Evolutionary conservation across 768 basidiomycete genomes (phyloP).

Genomic region (Mycena floridula): DNA sequence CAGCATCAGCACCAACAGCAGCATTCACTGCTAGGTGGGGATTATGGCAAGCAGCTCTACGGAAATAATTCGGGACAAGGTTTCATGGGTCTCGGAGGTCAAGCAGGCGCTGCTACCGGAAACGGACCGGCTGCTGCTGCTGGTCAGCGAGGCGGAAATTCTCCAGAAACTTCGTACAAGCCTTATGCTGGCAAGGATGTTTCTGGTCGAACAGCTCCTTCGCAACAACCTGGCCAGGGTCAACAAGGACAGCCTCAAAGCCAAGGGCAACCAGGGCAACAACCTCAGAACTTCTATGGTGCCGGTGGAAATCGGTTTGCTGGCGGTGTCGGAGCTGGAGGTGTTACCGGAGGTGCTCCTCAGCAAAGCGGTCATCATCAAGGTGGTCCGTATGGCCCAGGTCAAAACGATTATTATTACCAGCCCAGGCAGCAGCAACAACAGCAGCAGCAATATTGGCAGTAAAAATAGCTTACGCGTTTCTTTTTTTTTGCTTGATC

Average conservation of each 20-base stretch:
- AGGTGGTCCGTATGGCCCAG: conserved; percentile 53
- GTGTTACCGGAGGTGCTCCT: conserved; percentile 32
- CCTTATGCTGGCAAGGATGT: conserved; percentile 69
- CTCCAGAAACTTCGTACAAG: conserved; percentile 73
- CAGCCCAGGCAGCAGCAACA: conserved; percentile 48
- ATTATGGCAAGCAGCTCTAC: conserved; percentile 22
- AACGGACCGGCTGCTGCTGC: conserved; percentile 30
- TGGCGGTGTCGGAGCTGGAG: conserved; percentile 28
- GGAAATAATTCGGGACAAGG: conserved; percentile 51
- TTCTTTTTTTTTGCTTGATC: conserved; percentile 10
- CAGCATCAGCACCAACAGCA: conserved; percentile 44
- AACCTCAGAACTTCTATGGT: conserved; percentile 47
- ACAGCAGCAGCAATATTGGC: conserved; percentile 62
- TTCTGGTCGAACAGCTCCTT: conserved; percentile 36
- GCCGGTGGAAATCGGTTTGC: conserved; percentile 40
- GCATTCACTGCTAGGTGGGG: conserved; percentile 24
- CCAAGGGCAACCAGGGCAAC: conserved; percentile 41
- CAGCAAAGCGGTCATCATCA: conserved; percentile 39
- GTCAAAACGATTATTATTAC: conserved; percentile 70
- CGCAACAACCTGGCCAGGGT: conserved; percentile 34
- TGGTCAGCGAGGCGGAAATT: conserved; percentile 47
- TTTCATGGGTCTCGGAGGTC: conserved; percentile 52
- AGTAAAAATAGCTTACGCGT: conserved; percentile 39
- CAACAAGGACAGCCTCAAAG: conserved; percentile 43
- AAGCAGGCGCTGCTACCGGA: conserved; percentile 11